These are phyloP conservation scores for Tremellales sp. DNA, from an alignment of 1,284 basidiomycete species.

Conservation along the genomic window DNA sequence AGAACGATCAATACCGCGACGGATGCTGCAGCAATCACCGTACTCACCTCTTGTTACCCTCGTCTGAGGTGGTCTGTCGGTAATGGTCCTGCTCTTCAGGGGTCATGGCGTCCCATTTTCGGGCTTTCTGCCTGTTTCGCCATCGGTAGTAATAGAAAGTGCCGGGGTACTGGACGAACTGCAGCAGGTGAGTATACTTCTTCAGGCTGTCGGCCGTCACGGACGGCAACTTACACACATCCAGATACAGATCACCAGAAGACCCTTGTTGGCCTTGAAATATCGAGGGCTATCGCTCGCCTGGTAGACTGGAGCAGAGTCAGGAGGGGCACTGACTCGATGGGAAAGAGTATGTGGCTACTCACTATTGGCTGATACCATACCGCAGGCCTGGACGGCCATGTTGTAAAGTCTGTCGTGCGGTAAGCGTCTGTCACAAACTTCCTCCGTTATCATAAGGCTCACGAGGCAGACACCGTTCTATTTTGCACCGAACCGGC, in stretches of 20 bases:
- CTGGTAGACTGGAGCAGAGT: too few relatives aligned
- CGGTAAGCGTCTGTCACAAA: too few relatives aligned
- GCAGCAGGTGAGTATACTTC: too few relatives aligned
- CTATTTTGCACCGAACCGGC: conserved; percentile 23
- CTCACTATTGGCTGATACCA: conserved; percentile 32
- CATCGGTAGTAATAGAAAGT: conserved; percentile 20
- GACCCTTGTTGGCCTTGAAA: conserved; percentile 23
- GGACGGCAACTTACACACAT: too few relatives aligned
- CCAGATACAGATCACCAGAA: conserved; percentile 28
- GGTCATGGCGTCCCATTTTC: conserved; percentile 19
- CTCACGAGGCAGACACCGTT: conserved; percentile 24
- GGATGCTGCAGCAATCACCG: too few relatives aligned
- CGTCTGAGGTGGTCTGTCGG: conserved; percentile 19
- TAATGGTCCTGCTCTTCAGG: conserved; percentile 18
- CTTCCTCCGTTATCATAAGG: not conserved
- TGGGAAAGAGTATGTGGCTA: too few relatives aligned
- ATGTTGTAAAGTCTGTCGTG: conserved; percentile 29
- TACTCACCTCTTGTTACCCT: conserved; percentile 29
- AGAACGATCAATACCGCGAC: too few relatives aligned
- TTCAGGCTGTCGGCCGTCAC: too few relatives aligned
- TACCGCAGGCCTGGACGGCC: conserved; percentile 26
- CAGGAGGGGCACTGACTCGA: too few relatives aligned
- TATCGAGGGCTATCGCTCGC: conserved; percentile 16
- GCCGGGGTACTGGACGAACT: conserved; percentile 10
- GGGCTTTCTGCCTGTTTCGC: conserved; percentile 14